These are phyloP conservation scores for Podila verticillata DNA, from an alignment of 192 early-diverging fungal genomes.

Conservation along the genomic window DNA sequence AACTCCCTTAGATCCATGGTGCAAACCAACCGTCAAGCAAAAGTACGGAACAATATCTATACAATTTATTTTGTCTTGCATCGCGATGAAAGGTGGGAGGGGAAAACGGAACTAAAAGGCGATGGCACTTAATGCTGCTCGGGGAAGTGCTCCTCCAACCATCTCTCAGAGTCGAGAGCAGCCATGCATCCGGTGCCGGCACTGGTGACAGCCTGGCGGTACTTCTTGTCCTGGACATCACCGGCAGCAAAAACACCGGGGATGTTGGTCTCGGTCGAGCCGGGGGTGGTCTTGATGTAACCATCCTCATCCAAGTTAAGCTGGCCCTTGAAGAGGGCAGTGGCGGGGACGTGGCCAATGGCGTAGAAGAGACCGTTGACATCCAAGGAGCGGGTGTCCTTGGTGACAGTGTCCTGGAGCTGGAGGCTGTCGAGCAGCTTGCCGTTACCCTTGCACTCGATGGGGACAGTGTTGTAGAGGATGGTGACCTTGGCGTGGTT, in stretches of 20 bases:
- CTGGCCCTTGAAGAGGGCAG: slow-evolving; percentile 76
- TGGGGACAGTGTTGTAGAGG: slow-evolving; percentile 88
- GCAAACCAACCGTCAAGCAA: too few relatives aligned
- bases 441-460: slow-evolving; percentile 89
- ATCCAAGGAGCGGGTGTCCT: slow-evolving; percentile 69
- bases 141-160: slow-evolving; percentile 79
- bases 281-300: slow-evolving; percentile 87
- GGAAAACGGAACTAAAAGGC: not conserved
- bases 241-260: slow-evolving; percentile 97
- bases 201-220: slow-evolving; percentile 97
- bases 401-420: slow-evolving; percentile 81
- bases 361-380: slow-evolving; percentile 98
- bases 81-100: not conserved
- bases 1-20: too few relatives aligned
- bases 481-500: slow-evolving; percentile 93
- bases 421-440: slow-evolving; percentile 77
- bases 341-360: slow-evolving; percentile 96
- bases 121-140: slow-evolving; percentile 31
- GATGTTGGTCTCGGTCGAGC: slow-evolving; percentile 85
- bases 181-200: slow-evolving; percentile 99
- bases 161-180: slow-evolving; percentile 96
- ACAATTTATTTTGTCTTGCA: too few relatives aligned
- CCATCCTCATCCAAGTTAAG: slow-evolving; percentile 87
- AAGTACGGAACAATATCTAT: too few relatives aligned
- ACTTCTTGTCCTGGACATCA: slow-evolving; percentile 96